Percentiles rank a stretch among this genome's conserved stretches.
Conservation (phyloP, 345 rosid species). For the Sisymbrium irio region DNA sequence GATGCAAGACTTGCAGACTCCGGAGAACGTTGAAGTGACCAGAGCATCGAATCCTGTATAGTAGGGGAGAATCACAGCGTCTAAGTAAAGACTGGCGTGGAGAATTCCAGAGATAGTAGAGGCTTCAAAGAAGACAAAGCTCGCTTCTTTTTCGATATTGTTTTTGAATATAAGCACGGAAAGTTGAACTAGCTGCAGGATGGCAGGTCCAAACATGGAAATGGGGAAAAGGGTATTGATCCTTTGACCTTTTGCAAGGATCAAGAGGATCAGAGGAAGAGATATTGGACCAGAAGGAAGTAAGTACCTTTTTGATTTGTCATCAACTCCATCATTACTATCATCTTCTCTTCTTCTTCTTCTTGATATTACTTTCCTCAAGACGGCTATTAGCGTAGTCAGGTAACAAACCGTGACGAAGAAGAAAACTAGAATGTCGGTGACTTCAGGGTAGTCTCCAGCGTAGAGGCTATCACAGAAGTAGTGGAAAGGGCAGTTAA, state of each 20-base stretch:
- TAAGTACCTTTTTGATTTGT: slow-evolving; percentile 47
- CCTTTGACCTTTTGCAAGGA: slow-evolving; percentile 65
- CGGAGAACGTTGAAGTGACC: slow-evolving; percentile 56
- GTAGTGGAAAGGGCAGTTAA: slow-evolving; percentile 76
- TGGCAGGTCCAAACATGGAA: slow-evolving; percentile 59
- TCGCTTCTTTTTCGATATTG: slow-evolving; percentile 46
- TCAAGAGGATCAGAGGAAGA: slow-evolving; percentile 59
- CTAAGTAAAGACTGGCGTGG: slow-evolving; percentile 73
- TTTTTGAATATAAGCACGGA: slow-evolving; percentile 59
- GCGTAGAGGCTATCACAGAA: slow-evolving; percentile 68
- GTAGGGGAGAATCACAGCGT: slow-evolving; percentile 71
- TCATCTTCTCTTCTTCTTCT: slow-evolving; percentile 23
- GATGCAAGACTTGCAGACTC: slow-evolving; percentile 68
- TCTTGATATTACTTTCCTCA: slow-evolving; percentile 36
- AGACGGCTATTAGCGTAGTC: slow-evolving; percentile 41
- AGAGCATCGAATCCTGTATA: slow-evolving; percentile 85
- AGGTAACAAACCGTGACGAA: slow-evolving; percentile 47
- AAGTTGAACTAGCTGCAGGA: slow-evolving; percentile 56
- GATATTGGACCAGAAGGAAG: slow-evolving; percentile 71
- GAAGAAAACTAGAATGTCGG: slow-evolving; percentile 46
- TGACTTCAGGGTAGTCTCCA: slow-evolving; percentile 48
- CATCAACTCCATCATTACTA: neutral
- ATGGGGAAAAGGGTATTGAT: slow-evolving; percentile 63
- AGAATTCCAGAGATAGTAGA: slow-evolving; percentile 77
- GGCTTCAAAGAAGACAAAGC: slow-evolving; percentile 63